Conservation (phyloP, 2,329 filamentous ascomycete genomes). For the Colletotrichum ledebouriae region DNA sequence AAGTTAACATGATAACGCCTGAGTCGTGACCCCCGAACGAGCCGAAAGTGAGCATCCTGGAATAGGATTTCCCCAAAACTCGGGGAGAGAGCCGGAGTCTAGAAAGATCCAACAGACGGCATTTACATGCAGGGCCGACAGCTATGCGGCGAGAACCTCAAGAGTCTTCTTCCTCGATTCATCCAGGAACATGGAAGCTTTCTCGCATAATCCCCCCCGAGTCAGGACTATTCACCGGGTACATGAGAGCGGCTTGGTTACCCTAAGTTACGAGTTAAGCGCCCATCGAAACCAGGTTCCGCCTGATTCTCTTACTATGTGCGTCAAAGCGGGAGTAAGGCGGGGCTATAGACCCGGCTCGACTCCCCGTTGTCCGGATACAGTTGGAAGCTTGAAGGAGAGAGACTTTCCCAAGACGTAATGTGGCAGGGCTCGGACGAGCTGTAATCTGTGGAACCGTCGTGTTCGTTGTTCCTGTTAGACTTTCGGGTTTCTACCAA, state of each 20-base stretch:
- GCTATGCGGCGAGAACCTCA: not conserved
- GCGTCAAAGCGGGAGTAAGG: too few species aligned
- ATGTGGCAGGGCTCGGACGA: conserved; percentile 5
- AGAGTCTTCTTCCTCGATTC: not conserved
- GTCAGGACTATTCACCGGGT: not conserved
- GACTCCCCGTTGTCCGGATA: not conserved
- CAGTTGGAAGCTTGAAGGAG: conserved; percentile 11
- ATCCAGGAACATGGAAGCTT: not conserved
- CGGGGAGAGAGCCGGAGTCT: conserved; percentile 1
- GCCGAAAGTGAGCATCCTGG: not conserved
- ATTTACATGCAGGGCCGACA: conserved; percentile 1
- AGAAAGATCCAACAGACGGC: not conserved
- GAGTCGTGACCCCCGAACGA: not conserved
- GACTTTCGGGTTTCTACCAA: not conserved
- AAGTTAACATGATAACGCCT: not conserved
- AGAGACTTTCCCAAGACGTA: conserved; percentile 6
- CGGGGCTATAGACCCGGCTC: not conserved
- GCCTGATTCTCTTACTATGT: too few species aligned
- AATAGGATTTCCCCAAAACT: conserved; percentile 20
- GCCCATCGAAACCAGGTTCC: not conserved
- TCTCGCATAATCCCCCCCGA: not conserved
- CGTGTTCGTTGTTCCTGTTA: not conserved
- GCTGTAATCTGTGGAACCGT: conserved; percentile 7
- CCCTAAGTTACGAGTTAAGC: not conserved
- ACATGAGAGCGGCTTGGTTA: not conserved